phyloP scores from a whole-genome alignment of 352 stramenopile species.

The Phytophthora macrochlamydospora region DNA sequence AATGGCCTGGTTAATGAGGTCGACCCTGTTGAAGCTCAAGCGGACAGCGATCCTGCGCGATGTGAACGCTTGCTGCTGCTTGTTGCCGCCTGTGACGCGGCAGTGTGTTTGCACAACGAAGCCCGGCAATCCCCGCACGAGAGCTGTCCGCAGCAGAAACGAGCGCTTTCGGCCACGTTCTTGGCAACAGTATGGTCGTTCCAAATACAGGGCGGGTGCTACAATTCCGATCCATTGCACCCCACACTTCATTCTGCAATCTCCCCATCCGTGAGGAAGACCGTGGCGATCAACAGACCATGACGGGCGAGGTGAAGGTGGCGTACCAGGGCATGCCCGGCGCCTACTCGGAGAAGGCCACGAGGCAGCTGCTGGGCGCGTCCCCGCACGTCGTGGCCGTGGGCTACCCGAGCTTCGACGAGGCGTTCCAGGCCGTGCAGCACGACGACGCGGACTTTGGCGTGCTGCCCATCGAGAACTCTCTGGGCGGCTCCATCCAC shows the following conservation, averaged over 20 bases:
- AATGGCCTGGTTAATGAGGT: too few species aligned
- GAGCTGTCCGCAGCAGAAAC: too few species aligned
- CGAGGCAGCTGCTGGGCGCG: conserved; percentile 89
- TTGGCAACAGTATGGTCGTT: too few species aligned
- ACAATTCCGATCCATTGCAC: not conserved
- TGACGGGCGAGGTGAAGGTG: conserved; percentile 80
- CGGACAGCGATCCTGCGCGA: too few species aligned
- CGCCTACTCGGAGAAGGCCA: conserved; percentile 97
- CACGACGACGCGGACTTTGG: conserved; percentile 92
- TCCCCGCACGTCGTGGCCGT: conserved; percentile 72
- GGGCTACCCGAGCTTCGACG: conserved; percentile 39
- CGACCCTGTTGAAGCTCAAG: too few species aligned
- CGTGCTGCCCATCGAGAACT: conserved; percentile 95
- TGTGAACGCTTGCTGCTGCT: too few species aligned
- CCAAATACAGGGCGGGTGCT: not conserved
- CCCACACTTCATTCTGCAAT: conserved; percentile 2
- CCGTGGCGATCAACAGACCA: conserved; percentile 1
- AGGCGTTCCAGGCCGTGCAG: conserved; percentile 71
- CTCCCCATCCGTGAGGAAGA: conserved; percentile 2
- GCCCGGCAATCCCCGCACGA: too few species aligned
- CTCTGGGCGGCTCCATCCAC: conserved; percentile 95
- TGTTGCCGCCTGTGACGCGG: too few species aligned
- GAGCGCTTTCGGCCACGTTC: too few species aligned
- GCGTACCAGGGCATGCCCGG: conserved; percentile 97
- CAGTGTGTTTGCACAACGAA: too few species aligned